Evolutionary conservation across 805 yeast genomes (phyloP).

Genomic region (Candida cerambycidarum): DNA sequence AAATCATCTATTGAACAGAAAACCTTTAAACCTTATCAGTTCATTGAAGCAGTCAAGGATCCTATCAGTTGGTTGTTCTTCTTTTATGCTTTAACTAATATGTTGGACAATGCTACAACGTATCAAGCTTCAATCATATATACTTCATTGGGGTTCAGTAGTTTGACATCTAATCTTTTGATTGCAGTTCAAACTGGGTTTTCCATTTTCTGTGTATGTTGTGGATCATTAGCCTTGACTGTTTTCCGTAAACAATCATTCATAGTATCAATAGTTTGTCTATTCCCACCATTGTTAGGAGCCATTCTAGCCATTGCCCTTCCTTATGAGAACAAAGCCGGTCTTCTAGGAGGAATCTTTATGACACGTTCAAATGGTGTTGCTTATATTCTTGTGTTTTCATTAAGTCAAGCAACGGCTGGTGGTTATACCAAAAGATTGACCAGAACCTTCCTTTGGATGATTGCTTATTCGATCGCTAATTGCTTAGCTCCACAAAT

Average conservation of each 20-base stretch:
- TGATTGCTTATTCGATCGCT: constrained; percentile 48
- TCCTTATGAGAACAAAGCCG: constrained; percentile 45
- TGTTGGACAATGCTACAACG: constrained; percentile 52
- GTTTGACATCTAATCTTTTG: constrained; percentile 45
- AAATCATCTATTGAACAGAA: constrained; percentile 39
- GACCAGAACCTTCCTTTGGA: constrained; percentile 44
- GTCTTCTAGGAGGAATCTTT: constrained; percentile 42
- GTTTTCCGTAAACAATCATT: constrained; percentile 27
- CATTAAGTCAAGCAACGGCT: constrained; percentile 28
- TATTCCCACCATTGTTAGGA: constrained; percentile 45
- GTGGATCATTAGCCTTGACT: constrained; percentile 36
- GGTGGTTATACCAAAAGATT: constrained; percentile 53
- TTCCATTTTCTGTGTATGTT: constrained; percentile 48
- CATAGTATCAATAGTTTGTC: constrained; percentile 38
- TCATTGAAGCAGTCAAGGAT: constrained; percentile 52
- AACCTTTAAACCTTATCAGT: constrained; percentile 46
- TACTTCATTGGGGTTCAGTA: constrained; percentile 37
- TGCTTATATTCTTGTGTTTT: constrained; percentile 32
- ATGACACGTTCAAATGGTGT: constrained; percentile 43
- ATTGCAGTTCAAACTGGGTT: constrained; percentile 48
- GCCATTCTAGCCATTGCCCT: constrained; percentile 46
- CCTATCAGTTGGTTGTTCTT: constrained; percentile 23
- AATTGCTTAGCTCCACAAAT: constrained; percentile 58
- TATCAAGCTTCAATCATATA: constrained; percentile 53
- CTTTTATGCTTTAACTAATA: constrained; percentile 42